phyloP scores from a whole-genome alignment of 2,329 filamentous ascomycete genomes.

The Penicillium sp. region DNA sequence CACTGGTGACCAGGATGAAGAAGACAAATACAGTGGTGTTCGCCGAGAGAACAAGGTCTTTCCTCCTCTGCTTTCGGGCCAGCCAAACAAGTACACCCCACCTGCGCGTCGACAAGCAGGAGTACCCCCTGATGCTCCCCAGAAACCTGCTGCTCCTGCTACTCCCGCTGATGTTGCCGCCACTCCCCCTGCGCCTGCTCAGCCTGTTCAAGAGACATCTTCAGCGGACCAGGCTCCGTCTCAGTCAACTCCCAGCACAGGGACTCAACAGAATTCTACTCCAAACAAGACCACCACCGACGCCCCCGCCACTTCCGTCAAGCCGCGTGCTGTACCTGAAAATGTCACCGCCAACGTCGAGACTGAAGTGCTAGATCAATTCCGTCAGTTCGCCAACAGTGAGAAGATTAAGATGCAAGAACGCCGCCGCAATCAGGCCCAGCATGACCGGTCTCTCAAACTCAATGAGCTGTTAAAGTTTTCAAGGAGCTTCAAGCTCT shows the following conservation, averaged over 20 bases:
- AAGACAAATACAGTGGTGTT: conserved; percentile 97
- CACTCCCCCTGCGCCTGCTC: conserved; percentile 27
- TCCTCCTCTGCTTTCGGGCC: conserved; percentile 65
- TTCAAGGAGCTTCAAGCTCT: conserved; percentile 89
- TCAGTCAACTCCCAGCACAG: conserved; percentile 27
- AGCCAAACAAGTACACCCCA: conserved; percentile 80
- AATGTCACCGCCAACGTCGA: conserved; percentile 66
- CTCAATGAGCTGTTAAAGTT: conserved; percentile 95
- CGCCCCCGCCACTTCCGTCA: conserved; percentile 52
- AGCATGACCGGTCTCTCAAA: conserved; percentile 85
- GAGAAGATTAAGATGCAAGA: conserved; percentile 66
- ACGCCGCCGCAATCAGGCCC: conserved; percentile 58
- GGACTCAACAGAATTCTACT: conserved; percentile 31
- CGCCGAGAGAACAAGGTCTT: conserved; percentile 68
- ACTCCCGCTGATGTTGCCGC: conserved; percentile 50
- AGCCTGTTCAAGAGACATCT: conserved; percentile 32
- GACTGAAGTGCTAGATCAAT: conserved; percentile 64
- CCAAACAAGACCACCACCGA: conserved; percentile 31
- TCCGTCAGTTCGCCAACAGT: conserved; percentile 66
- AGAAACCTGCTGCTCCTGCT: conserved; percentile 74
- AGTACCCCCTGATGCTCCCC: conserved; percentile 76
- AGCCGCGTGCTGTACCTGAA: conserved; percentile 44
- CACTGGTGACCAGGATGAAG: conserved; percentile 76
- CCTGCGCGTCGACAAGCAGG: conserved; percentile 83
- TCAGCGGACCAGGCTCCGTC: conserved; percentile 26